These are phyloP conservation scores for Scheffersomyces illinoinensis DNA, from an alignment of 1,139 yeast genomes.

Conservation along the genomic window DNA sequence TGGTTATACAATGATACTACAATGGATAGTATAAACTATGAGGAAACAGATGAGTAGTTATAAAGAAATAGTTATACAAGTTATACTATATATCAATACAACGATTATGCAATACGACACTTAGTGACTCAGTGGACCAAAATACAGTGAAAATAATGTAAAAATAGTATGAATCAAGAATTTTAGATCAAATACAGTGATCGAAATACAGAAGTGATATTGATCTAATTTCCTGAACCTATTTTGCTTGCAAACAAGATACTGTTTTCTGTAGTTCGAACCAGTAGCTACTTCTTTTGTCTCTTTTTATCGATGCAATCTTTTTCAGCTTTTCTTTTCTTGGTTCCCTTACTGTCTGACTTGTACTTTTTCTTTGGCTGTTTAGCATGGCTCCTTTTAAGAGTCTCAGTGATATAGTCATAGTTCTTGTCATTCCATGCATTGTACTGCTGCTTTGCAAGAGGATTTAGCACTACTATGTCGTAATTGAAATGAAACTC, in stretches of 20 bases:
- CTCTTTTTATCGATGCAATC: constrained; percentile 2
- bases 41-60: background rate
- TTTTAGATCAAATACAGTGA: background rate
- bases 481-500: constrained; percentile 26
- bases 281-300: background rate
- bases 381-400: constrained; percentile 50
- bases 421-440: constrained; percentile 42
- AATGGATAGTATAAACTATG: constrained; percentile 1
- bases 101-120: constrained; percentile 7
- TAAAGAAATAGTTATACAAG: constrained; percentile 9
- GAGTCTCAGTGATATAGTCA: constrained; percentile 21
- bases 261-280: background rate
- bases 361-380: constrained; percentile 25
- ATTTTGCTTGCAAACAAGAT: too few species aligned
- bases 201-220: background rate
- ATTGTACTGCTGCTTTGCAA: constrained; percentile 10
- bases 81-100: constrained; percentile 7
- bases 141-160: background rate
- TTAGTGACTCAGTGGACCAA: background rate
- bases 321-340: constrained; percentile 14
- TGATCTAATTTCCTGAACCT: too few species aligned
- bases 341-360: constrained; percentile 6
- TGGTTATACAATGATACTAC: background rate
- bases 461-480: constrained; percentile 33
- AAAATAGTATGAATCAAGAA: background rate